These are phyloP conservation scores for Candida sanyaensis DNA, from an alignment of 1,139 yeast genomes.

Conservation along the genomic window DNA sequence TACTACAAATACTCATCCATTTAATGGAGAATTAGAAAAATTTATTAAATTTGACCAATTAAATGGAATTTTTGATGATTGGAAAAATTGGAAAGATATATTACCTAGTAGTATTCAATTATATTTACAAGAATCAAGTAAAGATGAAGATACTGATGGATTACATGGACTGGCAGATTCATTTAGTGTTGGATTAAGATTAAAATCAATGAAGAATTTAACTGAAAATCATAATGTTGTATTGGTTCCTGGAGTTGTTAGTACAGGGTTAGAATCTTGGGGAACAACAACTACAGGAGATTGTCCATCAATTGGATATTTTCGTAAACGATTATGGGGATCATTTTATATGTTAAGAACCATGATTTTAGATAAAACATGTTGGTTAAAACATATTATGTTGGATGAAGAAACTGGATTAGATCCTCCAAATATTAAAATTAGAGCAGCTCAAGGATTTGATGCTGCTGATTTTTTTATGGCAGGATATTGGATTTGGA, in stretches of 20 bases:
- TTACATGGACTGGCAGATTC: slow-evolving; percentile 68
- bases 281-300: slow-evolving; percentile 59
- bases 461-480: slow-evolving; percentile 96
- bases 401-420: slow-evolving; percentile 88
- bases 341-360: slow-evolving; percentile 92
- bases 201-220: slow-evolving; percentile 53
- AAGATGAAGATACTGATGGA: slow-evolving; percentile 36
- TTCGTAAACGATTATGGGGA: slow-evolving; percentile 94
- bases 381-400: slow-evolving; percentile 93
- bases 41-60: slow-evolving; percentile 58
- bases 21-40: slow-evolving; percentile 50
- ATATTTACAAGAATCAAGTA: slow-evolving; percentile 51
- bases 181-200: slow-evolving; percentile 81
- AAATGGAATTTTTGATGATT: slow-evolving; percentile 45
- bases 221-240: slow-evolving; percentile 74
- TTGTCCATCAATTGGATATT: slow-evolving; percentile 83
- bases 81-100: slow-evolving; percentile 59
- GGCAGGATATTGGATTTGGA: slow-evolving; percentile 99
- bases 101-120: slow-evolving; percentile 67
- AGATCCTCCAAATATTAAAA: slow-evolving; percentile 79
- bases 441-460: slow-evolving; percentile 94
- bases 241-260: slow-evolving; percentile 94
- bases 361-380: slow-evolving; percentile 86
- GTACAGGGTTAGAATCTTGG: slow-evolving; percentile 96
- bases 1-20: slow-evolving; percentile 48